phyloP scores from a whole-genome alignment of 176 grass and related monocot species.

The Aegilops tauschii region DNA sequence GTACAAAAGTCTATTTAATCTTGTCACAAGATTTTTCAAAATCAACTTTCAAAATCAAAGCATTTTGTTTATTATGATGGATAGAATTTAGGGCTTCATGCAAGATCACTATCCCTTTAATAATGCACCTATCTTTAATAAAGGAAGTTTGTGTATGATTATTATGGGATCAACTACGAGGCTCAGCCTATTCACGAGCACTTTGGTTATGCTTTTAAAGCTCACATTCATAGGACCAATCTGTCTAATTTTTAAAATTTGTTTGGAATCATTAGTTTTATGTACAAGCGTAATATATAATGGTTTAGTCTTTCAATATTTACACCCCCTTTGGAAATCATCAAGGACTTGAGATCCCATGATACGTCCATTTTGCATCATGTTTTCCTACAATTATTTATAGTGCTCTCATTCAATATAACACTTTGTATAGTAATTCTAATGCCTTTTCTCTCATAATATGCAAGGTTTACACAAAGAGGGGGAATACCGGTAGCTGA shows the following conservation, averaged over 20 bases:
- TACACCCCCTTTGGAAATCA: not conserved
- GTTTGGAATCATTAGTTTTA: not conserved
- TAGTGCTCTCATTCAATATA: no score
- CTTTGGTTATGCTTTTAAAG: not conserved
- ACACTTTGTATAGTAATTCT: no score
- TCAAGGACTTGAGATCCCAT: not conserved
- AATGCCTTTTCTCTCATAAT: no score
- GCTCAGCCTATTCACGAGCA: not conserved
- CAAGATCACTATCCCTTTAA: not conserved
- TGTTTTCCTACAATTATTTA: no score
- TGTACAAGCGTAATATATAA: not conserved
- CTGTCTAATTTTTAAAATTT: not conserved
- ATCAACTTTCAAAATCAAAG: not conserved
- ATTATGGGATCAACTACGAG: not conserved
- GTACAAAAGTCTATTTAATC: not conserved
- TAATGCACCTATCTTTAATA: not conserved
- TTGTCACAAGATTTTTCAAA: not conserved
- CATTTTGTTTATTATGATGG: not conserved
- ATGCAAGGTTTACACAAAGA: no score
- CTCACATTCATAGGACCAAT: not conserved
- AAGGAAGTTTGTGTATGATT: not conserved
- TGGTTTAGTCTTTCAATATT: not conserved
- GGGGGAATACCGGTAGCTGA: no score
- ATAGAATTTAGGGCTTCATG: not conserved
- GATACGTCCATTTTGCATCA: no score